Evolutionary conservation across 1,284 basidiomycete genomes (phyloP), one percentile per base, ranked within the genome.

Genomic region (Stereum hirsutum): DNA sequence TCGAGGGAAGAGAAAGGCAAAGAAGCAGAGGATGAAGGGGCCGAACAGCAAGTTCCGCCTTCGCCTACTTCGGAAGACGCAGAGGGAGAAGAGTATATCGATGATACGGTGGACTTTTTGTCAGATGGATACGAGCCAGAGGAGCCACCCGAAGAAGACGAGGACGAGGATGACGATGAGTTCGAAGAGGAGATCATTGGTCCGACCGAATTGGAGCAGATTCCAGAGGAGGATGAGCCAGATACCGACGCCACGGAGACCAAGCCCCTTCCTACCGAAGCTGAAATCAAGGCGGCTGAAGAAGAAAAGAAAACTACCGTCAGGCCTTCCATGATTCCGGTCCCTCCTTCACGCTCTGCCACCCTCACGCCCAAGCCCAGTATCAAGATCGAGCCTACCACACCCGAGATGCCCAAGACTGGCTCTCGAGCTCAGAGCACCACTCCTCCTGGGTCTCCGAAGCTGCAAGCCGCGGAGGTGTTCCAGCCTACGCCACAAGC

Each of bases 391-490:
- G 37, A 48, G 15, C 26, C 40, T 34, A 24, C 34, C 17, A n/a
- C 23, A 12, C 39, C n/a, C 17, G 26, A 20, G 32, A 17, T 45
- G 41, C 23, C 45, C 31, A 41, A 54, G 33, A 39, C 44, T 26
- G 33, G 46, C 39, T 49, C 55, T 4, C 55, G 54, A 36, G 58
- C 60, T n/a, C 52, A 54, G 39, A 66, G 61, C 43, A 65, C 65
- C 0, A 75, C 79, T 4, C 78, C 80, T 17, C 77, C 76, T 21
- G 73, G 67, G 2, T 76, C 78, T 27, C 79, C 80, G 0, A 53
- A 57, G 10, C 72, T 65, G 49, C 62, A 65, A 27, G 78, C 80
- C 0, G 53, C 58, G 11, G 72, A 65, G 49, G 62, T 15, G 50
- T 60, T 19, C 52, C 69, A 35, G 12, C 54, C 58, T 10, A 58